Percentiles rank a stretch among this genome's conserved stretches.
phyloP scores from a whole-genome alignment of 805 yeast species.

The Sugiyamaella americana region DNA sequence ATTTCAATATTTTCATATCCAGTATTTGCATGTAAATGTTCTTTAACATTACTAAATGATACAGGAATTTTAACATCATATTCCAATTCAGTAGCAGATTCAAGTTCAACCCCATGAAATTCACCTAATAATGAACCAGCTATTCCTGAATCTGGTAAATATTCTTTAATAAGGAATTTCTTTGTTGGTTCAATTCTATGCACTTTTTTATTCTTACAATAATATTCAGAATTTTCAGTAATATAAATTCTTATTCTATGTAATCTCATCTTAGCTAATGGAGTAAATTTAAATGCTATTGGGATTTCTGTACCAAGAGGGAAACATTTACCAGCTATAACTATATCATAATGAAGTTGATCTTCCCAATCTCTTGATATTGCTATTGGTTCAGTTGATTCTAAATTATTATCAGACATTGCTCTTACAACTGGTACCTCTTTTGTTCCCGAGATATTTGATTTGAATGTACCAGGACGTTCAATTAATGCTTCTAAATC shows the following conservation, averaged over 20 bases:
- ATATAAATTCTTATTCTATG: conserved; percentile 82
- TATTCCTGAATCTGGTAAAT: conserved; percentile 33
- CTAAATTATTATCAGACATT: conserved; percentile 70
- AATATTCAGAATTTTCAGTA: conserved; percentile 88
- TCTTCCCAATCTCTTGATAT: conserved; percentile 93
- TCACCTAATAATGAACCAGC: conserved; percentile 25
- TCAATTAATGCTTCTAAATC: conserved; percentile 61
- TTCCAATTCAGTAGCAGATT: conserved; percentile 46
- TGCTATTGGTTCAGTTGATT: conserved; percentile 89
- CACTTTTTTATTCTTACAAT: conserved; percentile 75
- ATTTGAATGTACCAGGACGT: conserved; percentile 80
- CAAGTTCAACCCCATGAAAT: conserved; percentile 25
- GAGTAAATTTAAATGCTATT: conserved; percentile 73
- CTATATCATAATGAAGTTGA: conserved; percentile 80
- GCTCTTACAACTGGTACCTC: conserved; percentile 68
- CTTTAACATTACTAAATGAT: conserved; percentile 47
- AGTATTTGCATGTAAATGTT: conserved; percentile 72
- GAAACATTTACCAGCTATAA: conserved; percentile 83
- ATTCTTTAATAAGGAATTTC: conserved; percentile 75
- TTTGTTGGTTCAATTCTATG: conserved; percentile 88
- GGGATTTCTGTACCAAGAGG: conserved; percentile 81
- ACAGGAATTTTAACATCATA: conserved; percentile 81
- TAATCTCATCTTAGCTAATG: conserved; percentile 77
- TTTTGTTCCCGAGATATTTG: conserved; percentile 57
- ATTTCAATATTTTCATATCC: conserved; percentile 72